Evolutionary conservation across 1,139 yeast species (phyloP).

Genomic region (Geotrichum europaeum): DNA sequence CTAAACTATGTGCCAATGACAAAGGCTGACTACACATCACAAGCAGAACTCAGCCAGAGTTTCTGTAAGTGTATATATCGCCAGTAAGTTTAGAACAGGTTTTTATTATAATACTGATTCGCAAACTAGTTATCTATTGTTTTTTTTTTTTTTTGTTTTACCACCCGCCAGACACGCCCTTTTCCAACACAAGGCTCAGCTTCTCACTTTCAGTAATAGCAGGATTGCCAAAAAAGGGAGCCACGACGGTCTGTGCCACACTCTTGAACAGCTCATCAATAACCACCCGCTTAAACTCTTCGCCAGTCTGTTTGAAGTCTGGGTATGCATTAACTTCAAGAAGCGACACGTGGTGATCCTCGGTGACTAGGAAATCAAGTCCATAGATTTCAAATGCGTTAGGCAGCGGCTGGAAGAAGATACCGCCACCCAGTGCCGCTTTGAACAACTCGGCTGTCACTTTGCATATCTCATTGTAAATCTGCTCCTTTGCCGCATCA

Average conservation of each 20-base stretch:
- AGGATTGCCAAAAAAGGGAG: constrained; percentile 24
- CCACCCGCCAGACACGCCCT: constrained; percentile 29
- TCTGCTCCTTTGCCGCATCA: constrained; percentile 36
- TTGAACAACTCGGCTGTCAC: constrained; percentile 66
- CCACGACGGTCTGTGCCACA: constrained; percentile 26
- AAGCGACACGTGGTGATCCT: constrained; percentile 48
- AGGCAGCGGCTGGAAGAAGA: constrained; percentile 80
- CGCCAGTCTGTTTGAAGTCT: constrained; percentile 94
- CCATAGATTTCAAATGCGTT: constrained; percentile 88
- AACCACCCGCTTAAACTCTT: constrained; percentile 58
- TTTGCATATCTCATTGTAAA: constrained; percentile 52
- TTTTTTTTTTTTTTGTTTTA: constrained; percentile 1
- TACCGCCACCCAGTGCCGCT: constrained; percentile 76
- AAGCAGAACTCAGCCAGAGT: background rate
- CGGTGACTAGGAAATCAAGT: constrained; percentile 72
- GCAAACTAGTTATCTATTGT: background rate
- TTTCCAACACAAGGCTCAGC: constrained; percentile 39
- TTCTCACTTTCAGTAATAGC: constrained; percentile 22
- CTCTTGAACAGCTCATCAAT: constrained; percentile 29
- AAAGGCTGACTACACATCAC: background rate
- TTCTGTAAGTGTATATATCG: background rate
- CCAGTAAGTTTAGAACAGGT: background rate
- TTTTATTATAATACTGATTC: background rate
- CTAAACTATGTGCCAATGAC: background rate
- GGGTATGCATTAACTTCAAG: constrained; percentile 92